phyloP scores from a whole-genome alignment of 352 stramenopile species.

The Pythium dissotocum region DNA sequence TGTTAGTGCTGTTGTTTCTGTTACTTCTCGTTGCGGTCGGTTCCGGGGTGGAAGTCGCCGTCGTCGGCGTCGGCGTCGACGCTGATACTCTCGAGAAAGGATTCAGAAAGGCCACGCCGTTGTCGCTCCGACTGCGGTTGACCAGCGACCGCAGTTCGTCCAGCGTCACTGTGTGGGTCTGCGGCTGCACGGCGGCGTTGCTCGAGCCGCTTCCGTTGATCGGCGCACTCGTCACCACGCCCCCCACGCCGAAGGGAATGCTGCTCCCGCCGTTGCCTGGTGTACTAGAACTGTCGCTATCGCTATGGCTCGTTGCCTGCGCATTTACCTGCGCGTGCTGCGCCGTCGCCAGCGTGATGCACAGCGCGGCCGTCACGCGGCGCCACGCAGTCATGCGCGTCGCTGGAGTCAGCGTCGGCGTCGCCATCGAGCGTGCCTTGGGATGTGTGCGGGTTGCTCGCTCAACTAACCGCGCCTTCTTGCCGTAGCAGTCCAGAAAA shows the following conservation, averaged over 20 bases:
- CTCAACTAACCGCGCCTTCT: not conserved
- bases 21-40: not conserved
- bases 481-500: not conserved
- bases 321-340: not conserved
- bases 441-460: not conserved
- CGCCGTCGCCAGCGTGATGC: not conserved
- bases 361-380: not conserved
- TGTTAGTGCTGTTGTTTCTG: not conserved
- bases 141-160: constrained; percentile 3
- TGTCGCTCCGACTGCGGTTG: not conserved
- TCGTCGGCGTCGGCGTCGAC: not conserved
- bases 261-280: not conserved
- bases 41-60: not conserved
- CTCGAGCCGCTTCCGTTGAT: not conserved
- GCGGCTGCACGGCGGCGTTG: constrained; percentile 14
- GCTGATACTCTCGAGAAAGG: not conserved
- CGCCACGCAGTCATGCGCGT: not conserved
- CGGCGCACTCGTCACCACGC: not conserved
- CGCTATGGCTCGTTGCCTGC: not conserved
- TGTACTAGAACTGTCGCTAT: not conserved
- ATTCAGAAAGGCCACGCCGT: not conserved
- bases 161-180: not conserved
- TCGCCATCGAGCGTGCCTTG: not conserved
- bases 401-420: not conserved
- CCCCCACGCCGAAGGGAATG: not conserved